phyloP scores from a whole-genome alignment of 2,329 filamentous ascomycete genomes.

The Teratosphaeria destructans region DNA sequence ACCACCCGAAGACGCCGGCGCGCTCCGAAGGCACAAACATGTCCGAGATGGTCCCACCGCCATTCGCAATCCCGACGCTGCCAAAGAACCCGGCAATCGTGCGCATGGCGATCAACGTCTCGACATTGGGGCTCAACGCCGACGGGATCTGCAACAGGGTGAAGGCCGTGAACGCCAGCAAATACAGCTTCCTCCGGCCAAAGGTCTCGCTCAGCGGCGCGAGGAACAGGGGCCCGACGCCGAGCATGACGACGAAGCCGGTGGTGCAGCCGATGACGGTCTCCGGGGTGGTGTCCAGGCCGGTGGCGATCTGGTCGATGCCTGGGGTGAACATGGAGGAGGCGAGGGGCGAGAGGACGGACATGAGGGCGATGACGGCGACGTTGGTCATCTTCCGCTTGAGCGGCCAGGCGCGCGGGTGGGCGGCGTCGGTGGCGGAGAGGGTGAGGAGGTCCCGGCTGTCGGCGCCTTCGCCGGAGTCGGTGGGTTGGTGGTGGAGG shows the following conservation, averaged over 20 bases:
- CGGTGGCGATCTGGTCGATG: constrained; percentile 39
- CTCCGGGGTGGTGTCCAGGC: constrained; percentile 31
- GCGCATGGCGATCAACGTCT: constrained; percentile 33
- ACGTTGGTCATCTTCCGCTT: constrained; percentile 40
- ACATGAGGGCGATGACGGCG: constrained; percentile 41
- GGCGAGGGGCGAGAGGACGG: constrained; percentile 38
- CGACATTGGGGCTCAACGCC: constrained; percentile 39
- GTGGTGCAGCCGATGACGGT: constrained; percentile 41
- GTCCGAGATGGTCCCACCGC: constrained; percentile 42
- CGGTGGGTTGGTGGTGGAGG: constrained; percentile 20
- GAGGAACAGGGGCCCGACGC: constrained; percentile 37
- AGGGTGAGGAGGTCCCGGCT: constrained; percentile 22
- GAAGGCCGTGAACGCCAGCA: constrained; percentile 36
- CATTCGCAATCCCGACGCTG: constrained; percentile 40
- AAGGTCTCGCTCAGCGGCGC: constrained; percentile 40
- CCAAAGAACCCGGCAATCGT: constrained; percentile 42
- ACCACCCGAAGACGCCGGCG: constrained; percentile 38
- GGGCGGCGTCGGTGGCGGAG: constrained; percentile 29
- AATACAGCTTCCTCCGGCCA: constrained; percentile 35
- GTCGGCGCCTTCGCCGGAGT: constrained; percentile 27
- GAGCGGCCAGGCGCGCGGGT: constrained; percentile 38
- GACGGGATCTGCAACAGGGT: constrained; percentile 38
- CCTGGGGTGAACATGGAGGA: constrained; percentile 44
- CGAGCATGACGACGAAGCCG: constrained; percentile 41
- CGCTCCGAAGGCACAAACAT: constrained; percentile 40